Percentiles rank a stretch among this genome's conserved stretches.
Evolutionary conservation across 2,329 filamentous ascomycete genomes (phyloP).

Genomic region (Penicillium sp.): DNA sequence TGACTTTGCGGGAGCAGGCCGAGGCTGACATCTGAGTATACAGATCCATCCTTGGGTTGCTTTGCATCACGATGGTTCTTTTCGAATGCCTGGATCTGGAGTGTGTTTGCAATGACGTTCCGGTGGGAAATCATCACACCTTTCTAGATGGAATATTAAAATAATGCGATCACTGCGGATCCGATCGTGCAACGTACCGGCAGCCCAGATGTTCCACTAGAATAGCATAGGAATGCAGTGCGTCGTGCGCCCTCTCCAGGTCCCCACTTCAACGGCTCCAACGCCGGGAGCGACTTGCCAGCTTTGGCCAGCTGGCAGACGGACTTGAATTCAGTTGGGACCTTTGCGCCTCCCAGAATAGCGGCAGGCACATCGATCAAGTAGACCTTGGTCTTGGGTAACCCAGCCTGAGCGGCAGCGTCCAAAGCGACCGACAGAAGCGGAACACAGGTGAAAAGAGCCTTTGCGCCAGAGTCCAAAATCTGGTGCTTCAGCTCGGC

Average conservation of each 20-base stretch:
- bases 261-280: slow-evolving; percentile 50
- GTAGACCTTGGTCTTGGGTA: slow-evolving; percentile 70
- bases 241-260: slow-evolving; percentile 60
- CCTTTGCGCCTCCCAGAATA: slow-evolving; percentile 55
- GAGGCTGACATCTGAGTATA: slow-evolving; percentile 63
- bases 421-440: slow-evolving; percentile 68
- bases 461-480: slow-evolving; percentile 70
- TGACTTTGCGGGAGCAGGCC: slow-evolving; percentile 82
- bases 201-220: slow-evolving; percentile 78
- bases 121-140: slow-evolving; percentile 81
- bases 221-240: slow-evolving; percentile 79
- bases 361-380: slow-evolving; percentile 70
- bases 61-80: slow-evolving; percentile 38
- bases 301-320: slow-evolving; percentile 69
- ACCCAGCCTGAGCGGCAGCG: slow-evolving; percentile 67
- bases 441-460: slow-evolving; percentile 73
- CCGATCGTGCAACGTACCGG: slow-evolving; percentile 57
- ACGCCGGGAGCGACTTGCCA: slow-evolving; percentile 55
- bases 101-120: slow-evolving; percentile 77
- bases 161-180: neutral
- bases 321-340: slow-evolving; percentile 61
- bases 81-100: slow-evolving; percentile 66
- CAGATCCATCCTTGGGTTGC: slow-evolving; percentile 42
- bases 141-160: slow-evolving; percentile 61
- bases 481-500: slow-evolving; percentile 75